A percentile compares a stretch with the other conserved stretches of the same genome.
Conservation (phyloP, 257 asterid species). For the Cynanchum wilfordii region DNA sequence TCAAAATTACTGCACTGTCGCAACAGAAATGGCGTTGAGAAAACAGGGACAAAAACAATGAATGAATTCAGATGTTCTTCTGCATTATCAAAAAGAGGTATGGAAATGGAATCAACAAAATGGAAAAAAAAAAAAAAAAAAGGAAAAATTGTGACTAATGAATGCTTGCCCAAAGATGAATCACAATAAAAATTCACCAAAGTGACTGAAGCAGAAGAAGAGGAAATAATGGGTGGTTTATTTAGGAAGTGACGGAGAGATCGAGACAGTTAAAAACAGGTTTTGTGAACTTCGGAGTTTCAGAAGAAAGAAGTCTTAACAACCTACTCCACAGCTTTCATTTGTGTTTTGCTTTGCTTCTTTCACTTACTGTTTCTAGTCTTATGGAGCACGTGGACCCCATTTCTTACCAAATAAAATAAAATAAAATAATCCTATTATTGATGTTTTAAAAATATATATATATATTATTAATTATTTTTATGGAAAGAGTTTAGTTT, state of each 20-base stretch:
- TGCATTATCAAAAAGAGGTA: neutral
- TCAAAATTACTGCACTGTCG: neutral
- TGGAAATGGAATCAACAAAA: neutral
- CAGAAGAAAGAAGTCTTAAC: neutral
- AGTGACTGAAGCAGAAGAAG: neutral
- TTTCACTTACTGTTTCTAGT: too few species aligned
- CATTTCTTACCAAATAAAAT: too few species aligned
- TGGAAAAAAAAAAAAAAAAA: too few species aligned
- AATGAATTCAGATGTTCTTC: neutral
- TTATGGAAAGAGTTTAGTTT: too few species aligned
- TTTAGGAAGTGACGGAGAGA: constrained; percentile 1
- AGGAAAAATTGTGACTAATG: neutral
- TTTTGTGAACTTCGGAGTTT: constrained; percentile 5
- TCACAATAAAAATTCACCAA: neutral
- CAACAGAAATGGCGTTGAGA: neutral
- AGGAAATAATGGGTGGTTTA: neutral
- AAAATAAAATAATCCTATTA: too few species aligned
- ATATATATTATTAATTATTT: too few species aligned
- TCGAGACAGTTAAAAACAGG: neutral
- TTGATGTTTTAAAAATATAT: too few species aligned
- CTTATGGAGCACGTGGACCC: too few species aligned
- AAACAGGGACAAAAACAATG: neutral
- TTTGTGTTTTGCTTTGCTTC: too few species aligned
- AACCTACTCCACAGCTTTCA: neutral
- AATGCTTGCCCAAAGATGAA: neutral